Evolutionary conservation across 768 basidiomycete genomes (phyloP).

Genomic region (Tephrocybe sp.): DNA sequence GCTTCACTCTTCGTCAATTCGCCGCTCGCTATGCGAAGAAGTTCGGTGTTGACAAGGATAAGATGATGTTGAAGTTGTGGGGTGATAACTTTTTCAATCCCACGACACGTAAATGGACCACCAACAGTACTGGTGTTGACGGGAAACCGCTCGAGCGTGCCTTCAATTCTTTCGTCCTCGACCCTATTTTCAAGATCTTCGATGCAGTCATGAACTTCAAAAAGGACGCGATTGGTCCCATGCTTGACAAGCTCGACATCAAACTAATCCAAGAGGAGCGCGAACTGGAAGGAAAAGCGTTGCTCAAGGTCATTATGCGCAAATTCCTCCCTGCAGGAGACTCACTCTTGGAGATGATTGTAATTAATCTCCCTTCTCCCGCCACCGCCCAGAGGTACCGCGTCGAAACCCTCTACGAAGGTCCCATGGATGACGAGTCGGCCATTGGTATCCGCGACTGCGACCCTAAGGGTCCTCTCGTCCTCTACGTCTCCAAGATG

Average conservation of each 20-base stretch:
- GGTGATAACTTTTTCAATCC: constrained; percentile 99
- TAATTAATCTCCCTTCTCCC: constrained; percentile 98
- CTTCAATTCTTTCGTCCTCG: constrained; percentile 97
- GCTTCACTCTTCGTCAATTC: constrained; percentile 98
- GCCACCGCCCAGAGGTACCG: constrained; percentile 97
- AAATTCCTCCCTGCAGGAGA: constrained; percentile 99
- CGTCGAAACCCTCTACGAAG: constrained; percentile 99
- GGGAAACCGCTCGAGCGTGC: constrained; percentile 96
- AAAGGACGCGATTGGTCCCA: constrained; percentile 79
- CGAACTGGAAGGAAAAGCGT: constrained; percentile 91
- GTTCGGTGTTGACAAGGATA: constrained; percentile 98
- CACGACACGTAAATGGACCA: constrained; percentile 94
- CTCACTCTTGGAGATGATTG: constrained; percentile 99
- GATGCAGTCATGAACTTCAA: constrained; percentile 99
- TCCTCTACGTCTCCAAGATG: constrained; percentile 99
- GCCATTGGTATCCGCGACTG: constrained; percentile 98
- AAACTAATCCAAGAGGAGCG: constrained; percentile 86
- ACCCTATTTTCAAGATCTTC: constrained; percentile 99
- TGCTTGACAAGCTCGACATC: constrained; percentile 96
- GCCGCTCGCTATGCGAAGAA: constrained; percentile 94
- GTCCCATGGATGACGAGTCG: constrained; percentile 99
- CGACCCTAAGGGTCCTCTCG: constrained; percentile 93
- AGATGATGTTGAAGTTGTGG: constrained; percentile 98
- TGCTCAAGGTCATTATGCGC: constrained; percentile 98
- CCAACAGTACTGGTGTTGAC: constrained; percentile 68